Base-by-base conservation (phyloP, 371 early-diverging fungal species). In the Rhizomucor miehei region DNA sequence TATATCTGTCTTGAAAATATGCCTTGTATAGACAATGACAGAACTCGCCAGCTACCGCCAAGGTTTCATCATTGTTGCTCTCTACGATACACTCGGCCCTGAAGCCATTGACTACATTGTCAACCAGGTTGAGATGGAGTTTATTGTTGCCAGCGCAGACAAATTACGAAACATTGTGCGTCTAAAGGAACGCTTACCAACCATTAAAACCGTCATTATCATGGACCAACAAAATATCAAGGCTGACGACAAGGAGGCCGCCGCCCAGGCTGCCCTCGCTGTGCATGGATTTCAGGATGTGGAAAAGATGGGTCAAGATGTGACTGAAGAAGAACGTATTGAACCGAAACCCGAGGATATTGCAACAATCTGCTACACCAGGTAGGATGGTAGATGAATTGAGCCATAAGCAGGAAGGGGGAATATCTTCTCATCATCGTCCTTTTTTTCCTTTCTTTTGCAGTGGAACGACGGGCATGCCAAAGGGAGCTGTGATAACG, bases 321-420 rank as follows among this genome's bases (percentile, higher is more conserved):
- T 59, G 29, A 54, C 48, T n/a, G 72, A 75, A 14, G 55, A 37
- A 48, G 55, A 36, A 79, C 77, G 14, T 56, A 57, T 24, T 57
- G 71, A 37, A 85, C 93, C 12, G 12, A 69, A 45, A n/a, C 68
- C 86, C 34, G 84, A 89, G 2, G 89, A 90, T 60, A 71, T 95
- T 52, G 90, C 92, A 29, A 95, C 97, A 13, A 92, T 99, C 60
- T 97, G 95, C 81, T 99, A 97, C 70, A 99, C 99, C 6, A 89
- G 91, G 67, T 98, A 97, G 57, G 73, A 37, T 3, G 6, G n/a
- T n/a, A n/a, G n/a, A n/a, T n/a, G n/a, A n/a, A n/a, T n/a, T n/a
- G n/a, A n/a, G 24, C 24, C 43, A 43, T 29, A n/a, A 43, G 13
- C 43, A 41, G 44, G 16, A 44, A 41, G 35, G 29, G n/a, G n/a